Conservation (phyloP, 345 rosid species). For the Gynandropsis gynandra region DNA sequence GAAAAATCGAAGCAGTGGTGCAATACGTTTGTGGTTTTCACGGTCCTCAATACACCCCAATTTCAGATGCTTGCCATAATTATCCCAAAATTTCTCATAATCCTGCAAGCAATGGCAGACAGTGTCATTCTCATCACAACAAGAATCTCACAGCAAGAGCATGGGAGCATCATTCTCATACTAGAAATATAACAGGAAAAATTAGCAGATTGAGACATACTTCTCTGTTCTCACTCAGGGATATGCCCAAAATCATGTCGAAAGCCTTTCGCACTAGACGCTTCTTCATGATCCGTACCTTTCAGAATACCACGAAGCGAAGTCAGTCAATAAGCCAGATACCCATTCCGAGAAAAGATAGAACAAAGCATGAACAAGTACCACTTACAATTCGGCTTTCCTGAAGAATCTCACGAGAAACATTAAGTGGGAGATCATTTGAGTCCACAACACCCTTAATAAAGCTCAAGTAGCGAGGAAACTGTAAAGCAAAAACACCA, state of each 20-base stretch:
- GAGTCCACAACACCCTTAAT: conserved; percentile 98
- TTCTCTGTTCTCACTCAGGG: conserved; percentile 79
- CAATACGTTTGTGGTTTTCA: conserved; percentile 92
- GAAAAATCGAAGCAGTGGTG: conserved; percentile 87
- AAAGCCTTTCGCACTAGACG: conserved; percentile 88
- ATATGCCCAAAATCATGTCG: conserved; percentile 92
- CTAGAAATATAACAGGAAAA: neutral
- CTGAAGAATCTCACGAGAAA: conserved; percentile 96
- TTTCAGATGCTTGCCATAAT: conserved; percentile 78
- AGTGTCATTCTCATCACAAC: conserved; percentile 1
- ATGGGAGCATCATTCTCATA: neutral
- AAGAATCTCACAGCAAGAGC: conserved; percentile 7
- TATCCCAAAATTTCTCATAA: conserved; percentile 93
- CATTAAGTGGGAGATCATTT: conserved; percentile 93
- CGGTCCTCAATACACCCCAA: conserved; percentile 95
- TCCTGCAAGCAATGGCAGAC: conserved; percentile 43
- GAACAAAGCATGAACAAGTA: neutral
- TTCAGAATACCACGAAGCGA: conserved; percentile 16
- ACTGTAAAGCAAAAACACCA: conserved; percentile 37
- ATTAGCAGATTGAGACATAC: conserved; percentile 29
- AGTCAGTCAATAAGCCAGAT: conserved; percentile 12
- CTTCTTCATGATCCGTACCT: conserved; percentile 95
- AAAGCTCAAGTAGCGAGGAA: conserved; percentile 90
- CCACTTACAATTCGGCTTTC: conserved; percentile 85
- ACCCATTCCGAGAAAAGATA: neutral